Conservation (phyloP, 108 stramenopile species). For the Phaeodactylum tricornutum region DNA sequence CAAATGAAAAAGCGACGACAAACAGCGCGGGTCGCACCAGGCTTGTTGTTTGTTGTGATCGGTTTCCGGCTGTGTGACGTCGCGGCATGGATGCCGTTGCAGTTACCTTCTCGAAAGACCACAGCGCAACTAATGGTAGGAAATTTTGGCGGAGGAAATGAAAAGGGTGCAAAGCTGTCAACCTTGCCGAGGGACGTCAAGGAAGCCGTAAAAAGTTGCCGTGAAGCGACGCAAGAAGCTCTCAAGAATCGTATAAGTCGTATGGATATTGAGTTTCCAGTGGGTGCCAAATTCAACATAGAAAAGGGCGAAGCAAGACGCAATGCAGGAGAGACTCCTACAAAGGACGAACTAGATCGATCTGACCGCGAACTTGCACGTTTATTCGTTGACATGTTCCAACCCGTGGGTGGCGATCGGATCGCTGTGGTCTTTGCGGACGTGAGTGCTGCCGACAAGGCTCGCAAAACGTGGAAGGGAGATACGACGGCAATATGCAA, state of each 20-base stretch:
- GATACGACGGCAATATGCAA: conserved; percentile 51
- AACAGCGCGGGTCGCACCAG: too few relatives aligned
- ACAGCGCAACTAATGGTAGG: too few relatives aligned
- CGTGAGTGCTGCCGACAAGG: conserved; percentile 41
- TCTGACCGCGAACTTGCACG: conserved; percentile 78
- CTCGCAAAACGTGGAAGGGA: conserved; percentile 56
- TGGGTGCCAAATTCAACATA: conserved; percentile 76
- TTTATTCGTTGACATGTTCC: conserved; percentile 83
- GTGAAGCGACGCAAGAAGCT: conserved; percentile 58
- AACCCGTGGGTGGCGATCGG: conserved; percentile 69
- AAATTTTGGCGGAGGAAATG: too few relatives aligned
- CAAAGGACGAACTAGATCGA: conserved; percentile 42
- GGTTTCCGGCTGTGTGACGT: too few relatives aligned
- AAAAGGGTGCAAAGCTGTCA: too few relatives aligned
- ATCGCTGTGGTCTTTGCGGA: conserved; percentile 62
- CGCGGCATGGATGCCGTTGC: too few relatives aligned
- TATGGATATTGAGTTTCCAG: conserved; percentile 76
- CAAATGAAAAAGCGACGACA: too few relatives aligned
- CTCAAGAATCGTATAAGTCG: conserved; percentile 43
- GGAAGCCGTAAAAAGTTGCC: conserved; percentile 70
- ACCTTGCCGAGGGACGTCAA: conserved; percentile 66
- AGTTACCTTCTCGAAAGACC: too few relatives aligned
- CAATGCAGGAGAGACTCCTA: conserved; percentile 11
- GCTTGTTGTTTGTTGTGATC: too few relatives aligned
- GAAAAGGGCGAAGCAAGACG: conserved; percentile 41